These are phyloP conservation scores for Aspergillus sp. DNA, from an alignment of 2,329 filamentous ascomycete genomes.

Conservation along the genomic window DNA sequence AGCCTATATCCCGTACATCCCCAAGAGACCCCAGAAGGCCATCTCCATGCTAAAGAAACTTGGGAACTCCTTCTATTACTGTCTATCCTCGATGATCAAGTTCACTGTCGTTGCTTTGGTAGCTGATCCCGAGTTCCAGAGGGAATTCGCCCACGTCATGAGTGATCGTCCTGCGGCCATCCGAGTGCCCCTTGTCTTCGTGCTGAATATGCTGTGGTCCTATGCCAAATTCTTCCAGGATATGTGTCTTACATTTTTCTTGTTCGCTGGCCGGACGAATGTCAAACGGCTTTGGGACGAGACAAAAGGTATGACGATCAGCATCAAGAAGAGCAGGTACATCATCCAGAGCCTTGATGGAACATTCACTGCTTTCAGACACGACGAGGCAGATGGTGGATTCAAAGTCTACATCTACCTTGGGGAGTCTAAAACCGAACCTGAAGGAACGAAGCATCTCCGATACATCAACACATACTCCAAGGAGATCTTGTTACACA, in stretches of 20 bases:
- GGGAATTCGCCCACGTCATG: slow-evolving; percentile 50
- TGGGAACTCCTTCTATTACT: slow-evolving; percentile 44
- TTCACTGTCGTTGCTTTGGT: slow-evolving; percentile 52
- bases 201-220: slow-evolving; percentile 50
- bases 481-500: slow-evolving; percentile 45
- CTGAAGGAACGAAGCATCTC: slow-evolving; percentile 41
- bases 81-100: slow-evolving; percentile 45
- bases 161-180: slow-evolving; percentile 34
- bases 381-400: slow-evolving; percentile 35
- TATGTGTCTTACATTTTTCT: slow-evolving; percentile 46
- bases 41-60: slow-evolving; percentile 33
- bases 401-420: slow-evolving; percentile 43
- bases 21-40: slow-evolving; percentile 21
- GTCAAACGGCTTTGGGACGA: slow-evolving; percentile 49
- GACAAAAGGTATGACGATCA: slow-evolving; percentile 50
- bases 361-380: slow-evolving; percentile 52
- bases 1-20: slow-evolving; percentile 29
- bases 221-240: slow-evolving; percentile 48
- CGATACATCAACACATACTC: slow-evolving; percentile 51
- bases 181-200: slow-evolving; percentile 38
- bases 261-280: slow-evolving; percentile 51
- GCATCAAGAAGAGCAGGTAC: slow-evolving; percentile 48
- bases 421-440: slow-evolving; percentile 47
- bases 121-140: slow-evolving; percentile 53
- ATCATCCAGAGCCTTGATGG: slow-evolving; percentile 51